A percentile compares a stretch with the other conserved stretches of the same genome.
phyloP scores from a whole-genome alignment of 225 moss, liverwort and hornwort species.

The Bryoerythrophyllum caledonicum region DNA sequence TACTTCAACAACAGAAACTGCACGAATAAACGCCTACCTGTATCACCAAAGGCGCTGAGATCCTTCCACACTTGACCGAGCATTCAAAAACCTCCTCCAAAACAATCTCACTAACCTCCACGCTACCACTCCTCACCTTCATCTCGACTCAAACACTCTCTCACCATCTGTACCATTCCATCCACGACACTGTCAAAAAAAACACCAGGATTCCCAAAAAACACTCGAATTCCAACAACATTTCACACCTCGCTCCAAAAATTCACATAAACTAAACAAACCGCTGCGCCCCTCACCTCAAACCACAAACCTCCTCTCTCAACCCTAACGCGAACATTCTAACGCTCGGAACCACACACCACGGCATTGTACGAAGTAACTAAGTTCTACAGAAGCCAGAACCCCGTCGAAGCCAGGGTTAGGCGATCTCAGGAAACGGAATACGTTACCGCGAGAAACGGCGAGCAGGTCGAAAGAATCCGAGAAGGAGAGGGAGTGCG shows the following conservation, averaged over 20 bases:
- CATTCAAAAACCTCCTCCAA: constrained; percentile 63
- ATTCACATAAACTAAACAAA: constrained; percentile 6
- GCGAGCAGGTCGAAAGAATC: not conserved
- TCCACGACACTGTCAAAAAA: constrained; percentile 9
- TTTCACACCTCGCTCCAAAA: not conserved
- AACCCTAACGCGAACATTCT: constrained; percentile 18
- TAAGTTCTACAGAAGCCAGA: not conserved
- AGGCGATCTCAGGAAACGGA: not conserved
- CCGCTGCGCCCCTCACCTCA: not conserved
- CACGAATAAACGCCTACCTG: constrained; percentile 37
- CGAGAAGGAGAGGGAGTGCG: not conserved
- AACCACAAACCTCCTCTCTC: not conserved
- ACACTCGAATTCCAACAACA: not conserved
- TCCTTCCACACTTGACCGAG: constrained; percentile 64
- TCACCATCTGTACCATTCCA: constrained; percentile 52
- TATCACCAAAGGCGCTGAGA: constrained; percentile 56
- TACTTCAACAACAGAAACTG: constrained; percentile 17
- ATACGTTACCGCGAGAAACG: not conserved
- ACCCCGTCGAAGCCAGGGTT: not conserved
- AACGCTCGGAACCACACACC: not conserved
- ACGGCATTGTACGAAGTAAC: constrained; percentile 17
- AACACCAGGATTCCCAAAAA: not conserved
- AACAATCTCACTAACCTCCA: constrained; percentile 63
- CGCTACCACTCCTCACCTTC: constrained; percentile 73
- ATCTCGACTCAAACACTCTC: constrained; percentile 65